Evolutionary conservation across 1,139 yeast genomes (phyloP).

Genomic region (Hyphopichia wangnamkhiaoensis): DNA sequence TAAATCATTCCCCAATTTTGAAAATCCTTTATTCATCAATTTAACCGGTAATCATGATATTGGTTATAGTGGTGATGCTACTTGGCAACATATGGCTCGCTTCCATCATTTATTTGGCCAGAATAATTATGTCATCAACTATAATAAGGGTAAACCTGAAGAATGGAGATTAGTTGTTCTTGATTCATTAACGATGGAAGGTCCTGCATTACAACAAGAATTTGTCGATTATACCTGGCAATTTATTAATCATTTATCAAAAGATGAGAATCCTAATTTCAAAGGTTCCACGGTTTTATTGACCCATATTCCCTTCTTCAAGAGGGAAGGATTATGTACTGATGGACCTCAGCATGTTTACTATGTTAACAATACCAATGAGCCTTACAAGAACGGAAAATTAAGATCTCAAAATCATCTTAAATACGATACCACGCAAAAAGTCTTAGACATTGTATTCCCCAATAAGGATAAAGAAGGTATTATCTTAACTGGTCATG

Average conservation of each 20-base stretch:
- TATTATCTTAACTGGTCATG: slow-evolving; percentile 89
- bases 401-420: slow-evolving; percentile 89
- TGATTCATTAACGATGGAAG: slow-evolving; percentile 82
- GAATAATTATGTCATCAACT: slow-evolving; percentile 78
- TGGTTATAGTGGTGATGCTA: slow-evolving; percentile 94
- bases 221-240: slow-evolving; percentile 69
- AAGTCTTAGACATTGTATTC: slow-evolving; percentile 68
- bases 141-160: slow-evolving; percentile 59
- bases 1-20: slow-evolving; percentile 30
- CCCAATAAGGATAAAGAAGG: slow-evolving; percentile 66
- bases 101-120: slow-evolving; percentile 75
- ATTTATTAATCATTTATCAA: slow-evolving; percentile 60
- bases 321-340: slow-evolving; percentile 73
- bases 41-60: slow-evolving; percentile 94
- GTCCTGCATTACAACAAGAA: slow-evolving; percentile 81
- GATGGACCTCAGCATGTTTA: slow-evolving; percentile 75
- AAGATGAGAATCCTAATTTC: slow-evolving; percentile 48
- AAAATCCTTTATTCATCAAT: slow-evolving; percentile 66
- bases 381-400: slow-evolving; percentile 67
- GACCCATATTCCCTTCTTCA: slow-evolving; percentile 89
- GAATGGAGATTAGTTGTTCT: slow-evolving; percentile 85
- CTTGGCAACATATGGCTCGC: slow-evolving; percentile 86
- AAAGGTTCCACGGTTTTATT: slow-evolving; percentile 79
- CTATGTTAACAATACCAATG: slow-evolving; percentile 61
- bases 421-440: slow-evolving; percentile 62